A percentile compares a stretch with the other conserved stretches of the same genome.
Evolutionary conservation across 306 rosid species (phyloP).

Genomic region (Malus sieversii): DNA sequence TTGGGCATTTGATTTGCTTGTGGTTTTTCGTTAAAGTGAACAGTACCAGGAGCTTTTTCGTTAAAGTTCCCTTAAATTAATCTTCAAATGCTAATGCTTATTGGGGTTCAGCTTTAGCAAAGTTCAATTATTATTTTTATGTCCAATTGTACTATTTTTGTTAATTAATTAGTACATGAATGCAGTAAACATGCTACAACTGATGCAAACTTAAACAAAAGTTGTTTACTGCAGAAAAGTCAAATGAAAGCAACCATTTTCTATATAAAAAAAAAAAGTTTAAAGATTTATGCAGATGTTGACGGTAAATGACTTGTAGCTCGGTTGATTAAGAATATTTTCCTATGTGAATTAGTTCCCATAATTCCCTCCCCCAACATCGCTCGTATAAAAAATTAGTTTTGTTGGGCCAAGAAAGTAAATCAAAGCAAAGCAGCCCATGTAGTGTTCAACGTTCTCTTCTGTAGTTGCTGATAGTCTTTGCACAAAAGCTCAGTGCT

Average conservation of each 20-base stretch:
- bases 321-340: background rate
- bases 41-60: too few relatives aligned
- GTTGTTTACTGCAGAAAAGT: background rate
- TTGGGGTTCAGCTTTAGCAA: background rate
- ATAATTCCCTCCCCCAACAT: too few relatives aligned
- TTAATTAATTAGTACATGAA: background rate
- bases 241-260: background rate
- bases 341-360: background rate
- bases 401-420: background rate
- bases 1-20: too few relatives aligned
- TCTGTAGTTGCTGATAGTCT: constrained; percentile 22
- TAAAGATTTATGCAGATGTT: too few relatives aligned
- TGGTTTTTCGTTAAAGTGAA: too few relatives aligned
- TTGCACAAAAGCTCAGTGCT: constrained; percentile 23
- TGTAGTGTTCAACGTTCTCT: background rate
- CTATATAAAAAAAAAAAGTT: too few relatives aligned
- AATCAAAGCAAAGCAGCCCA: constrained; percentile 9
- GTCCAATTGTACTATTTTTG: background rate
- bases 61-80: background rate
- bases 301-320: background rate
- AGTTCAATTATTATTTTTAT: background rate
- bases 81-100: background rate
- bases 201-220: background rate
- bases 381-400: background rate
- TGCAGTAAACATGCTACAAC: background rate